A percentile compares a stretch with the other conserved stretches of the same genome.
phyloP scores from a whole-genome alignment of 257 asterid species.

The Primulina huaijiensis region DNA sequence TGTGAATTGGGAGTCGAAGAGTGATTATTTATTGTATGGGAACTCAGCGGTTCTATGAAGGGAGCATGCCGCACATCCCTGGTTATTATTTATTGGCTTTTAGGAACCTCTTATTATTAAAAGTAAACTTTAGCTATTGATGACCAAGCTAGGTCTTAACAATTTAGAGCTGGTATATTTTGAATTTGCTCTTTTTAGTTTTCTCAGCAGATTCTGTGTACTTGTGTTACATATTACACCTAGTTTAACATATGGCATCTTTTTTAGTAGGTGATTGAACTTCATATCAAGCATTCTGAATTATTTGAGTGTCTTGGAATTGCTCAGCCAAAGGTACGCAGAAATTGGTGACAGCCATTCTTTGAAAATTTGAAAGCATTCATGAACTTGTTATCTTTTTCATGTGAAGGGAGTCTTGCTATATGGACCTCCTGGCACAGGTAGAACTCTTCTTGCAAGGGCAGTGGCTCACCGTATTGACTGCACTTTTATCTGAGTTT shows the following conservation, averaged over 20 bases:
- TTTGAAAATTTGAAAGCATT: conserved; percentile 10
- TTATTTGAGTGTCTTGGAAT: conserved; percentile 64
- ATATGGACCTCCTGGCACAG: conserved; percentile 68
- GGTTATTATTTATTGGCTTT: background rate
- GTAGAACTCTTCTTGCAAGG: conserved; percentile 62
- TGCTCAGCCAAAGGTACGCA: conserved; percentile 68
- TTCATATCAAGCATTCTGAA: conserved; percentile 63
- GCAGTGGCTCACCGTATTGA: conserved; percentile 66
- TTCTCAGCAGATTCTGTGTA: background rate
- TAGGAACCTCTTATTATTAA: conserved; percentile 16
- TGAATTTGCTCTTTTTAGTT: background rate
- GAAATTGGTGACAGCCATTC: conserved; percentile 5
- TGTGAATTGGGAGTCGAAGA: conserved; percentile 4
- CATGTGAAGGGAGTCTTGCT: conserved; percentile 52
- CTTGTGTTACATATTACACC: background rate
- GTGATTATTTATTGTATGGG: background rate
- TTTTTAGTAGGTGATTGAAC: conserved; percentile 52
- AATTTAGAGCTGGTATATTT: conserved; percentile 11
- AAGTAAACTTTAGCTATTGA: background rate
- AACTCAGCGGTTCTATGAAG: background rate
- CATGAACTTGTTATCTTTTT: conserved; percentile 22
- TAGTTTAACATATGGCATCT: conserved; percentile 21
- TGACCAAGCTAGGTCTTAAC: conserved; percentile 22
- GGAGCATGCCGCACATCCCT: background rate
- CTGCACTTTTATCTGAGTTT: conserved; percentile 57